Evolutionary conservation across 2,329 filamentous ascomycete genomes (phyloP), one percentile per base, ranked within the genome.

Genomic region (Botrytis tulipae): DNA sequence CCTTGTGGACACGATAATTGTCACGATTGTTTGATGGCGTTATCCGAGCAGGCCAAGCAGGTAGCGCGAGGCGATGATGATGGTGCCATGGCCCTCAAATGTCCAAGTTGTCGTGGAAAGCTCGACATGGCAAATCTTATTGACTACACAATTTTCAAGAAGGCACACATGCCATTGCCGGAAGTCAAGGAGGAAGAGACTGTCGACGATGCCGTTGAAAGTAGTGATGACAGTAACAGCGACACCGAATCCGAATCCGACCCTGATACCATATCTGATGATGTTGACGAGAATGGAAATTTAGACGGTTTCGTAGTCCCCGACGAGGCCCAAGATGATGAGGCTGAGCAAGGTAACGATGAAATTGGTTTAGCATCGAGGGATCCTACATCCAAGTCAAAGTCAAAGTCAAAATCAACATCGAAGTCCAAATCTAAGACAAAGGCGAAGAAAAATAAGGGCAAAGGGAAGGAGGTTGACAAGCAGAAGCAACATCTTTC

Each of bases 1-100:
- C 93, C 93, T 1, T 97, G 94, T 79, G 94, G 94, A 2, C 94
- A 97, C 79, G 89, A 91, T 74, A 90, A 90, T 37, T 97, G 94
- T 82, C 84, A 87, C 1, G 91, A 94, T 75, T 97, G 94, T 80
- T 90, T 96, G 75, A 86, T 89, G 9, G 89, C 87, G 72, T 86
- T 97, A 65, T 86, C 86, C 0, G 92, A 93, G 75, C 89, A 83
- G 60, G 82, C 90, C 5, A 82, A 86, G 2, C 83, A 85, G 61
- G 82, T 90, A 5, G 82, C 86, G 2, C 84, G 85, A 71, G 84
- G 84, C 25, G 85, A 84, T 74, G 83, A 90, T 48, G 91, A 92
- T 72, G 83, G 71, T 37, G 72, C 69, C 14, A 67, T 61, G 6
- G 66, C n/a, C 51, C 51, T 75, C 0, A 80, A 88, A 80, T 98